Conservation (phyloP, 805 yeast species). For the Lachancea quebecensis region DNA sequence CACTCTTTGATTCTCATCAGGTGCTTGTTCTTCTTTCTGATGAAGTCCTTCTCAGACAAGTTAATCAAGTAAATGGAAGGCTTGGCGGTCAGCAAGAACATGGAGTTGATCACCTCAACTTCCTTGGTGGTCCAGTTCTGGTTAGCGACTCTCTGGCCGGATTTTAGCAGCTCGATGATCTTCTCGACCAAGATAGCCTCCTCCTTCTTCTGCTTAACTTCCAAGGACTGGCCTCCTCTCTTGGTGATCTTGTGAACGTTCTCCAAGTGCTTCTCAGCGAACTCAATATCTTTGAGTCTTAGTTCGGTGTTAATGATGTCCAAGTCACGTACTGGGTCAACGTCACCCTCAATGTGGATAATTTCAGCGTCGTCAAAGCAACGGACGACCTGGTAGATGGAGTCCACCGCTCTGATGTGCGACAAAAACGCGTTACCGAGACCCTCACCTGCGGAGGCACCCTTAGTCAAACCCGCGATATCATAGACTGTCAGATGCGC, state of each 20-base stretch:
- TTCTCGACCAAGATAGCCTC: constrained; percentile 68
- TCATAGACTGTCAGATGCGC: constrained; percentile 91
- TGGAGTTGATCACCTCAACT: constrained; percentile 80
- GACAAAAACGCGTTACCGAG: constrained; percentile 96
- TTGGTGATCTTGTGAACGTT: constrained; percentile 70
- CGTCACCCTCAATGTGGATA: constrained; percentile 95
- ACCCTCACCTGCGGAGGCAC: constrained; percentile 96
- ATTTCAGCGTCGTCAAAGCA: constrained; percentile 97
- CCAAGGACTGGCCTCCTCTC: constrained; percentile 86
- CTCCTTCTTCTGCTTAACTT: constrained; percentile 82
- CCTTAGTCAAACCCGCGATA: constrained; percentile 96
- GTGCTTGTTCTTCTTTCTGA: constrained; percentile 84
- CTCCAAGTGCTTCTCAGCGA: constrained; percentile 76
- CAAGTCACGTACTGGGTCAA: constrained; percentile 90
- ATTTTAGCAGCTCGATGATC: constrained; percentile 71
- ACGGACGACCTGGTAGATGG: constrained; percentile 95
- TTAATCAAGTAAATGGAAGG: constrained; percentile 90
- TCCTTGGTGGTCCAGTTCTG: constrained; percentile 85
- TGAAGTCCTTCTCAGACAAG: constrained; percentile 80
- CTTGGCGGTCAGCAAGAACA: constrained; percentile 88
- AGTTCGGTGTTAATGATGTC: constrained; percentile 87
- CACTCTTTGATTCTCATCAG: constrained; percentile 77
- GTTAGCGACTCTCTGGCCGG: constrained; percentile 83
- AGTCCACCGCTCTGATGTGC: constrained; percentile 96
- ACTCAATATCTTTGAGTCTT: constrained; percentile 94